Percentiles rank a stretch among this genome's conserved stretches.
Conservation (phyloP, 2,329 filamentous ascomycete genomes). For the Fusarium sp. region DNA sequence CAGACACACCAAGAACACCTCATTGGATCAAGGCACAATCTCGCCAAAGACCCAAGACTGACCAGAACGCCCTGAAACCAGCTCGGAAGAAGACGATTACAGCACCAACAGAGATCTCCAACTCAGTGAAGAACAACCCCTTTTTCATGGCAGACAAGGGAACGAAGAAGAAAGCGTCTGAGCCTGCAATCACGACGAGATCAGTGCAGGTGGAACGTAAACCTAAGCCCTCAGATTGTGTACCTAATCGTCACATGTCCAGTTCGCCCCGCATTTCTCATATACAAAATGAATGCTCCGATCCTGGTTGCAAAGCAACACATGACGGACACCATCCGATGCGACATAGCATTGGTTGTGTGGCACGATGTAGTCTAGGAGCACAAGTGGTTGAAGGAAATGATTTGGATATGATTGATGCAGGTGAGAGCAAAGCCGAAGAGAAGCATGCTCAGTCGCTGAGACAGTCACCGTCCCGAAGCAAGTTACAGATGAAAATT, state of each 20-base stretch:
- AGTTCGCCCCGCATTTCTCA: constrained; percentile 15
- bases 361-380: constrained; percentile 22
- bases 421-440: constrained; percentile 5
- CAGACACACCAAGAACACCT: constrained; percentile 18
- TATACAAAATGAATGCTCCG: constrained; percentile 39
- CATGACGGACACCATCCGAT: constrained; percentile 43
- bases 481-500: constrained; percentile 42
- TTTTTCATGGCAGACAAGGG: constrained; percentile 48
- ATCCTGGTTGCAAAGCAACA: constrained; percentile 44
- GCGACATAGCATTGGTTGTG: constrained; percentile 50
- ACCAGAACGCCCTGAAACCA: constrained; percentile 8
- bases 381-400: neutral
- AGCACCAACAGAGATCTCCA: constrained; percentile 18
- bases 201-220: constrained; percentile 33
- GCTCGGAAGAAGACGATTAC: constrained; percentile 17
- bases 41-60: constrained; percentile 5
- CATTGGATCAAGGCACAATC: constrained; percentile 9
- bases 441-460: neutral
- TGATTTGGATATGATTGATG: constrained; percentile 12
- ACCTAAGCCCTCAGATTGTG: constrained; percentile 46
- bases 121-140: constrained; percentile 46
- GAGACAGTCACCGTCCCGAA: constrained; percentile 7
- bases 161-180: constrained; percentile 29
- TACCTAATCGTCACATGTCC: constrained; percentile 39
- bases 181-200: constrained; percentile 38